Evolutionary conservation across 257 asterid genomes (phyloP).

Genomic region (Solanum acaule): DNA sequence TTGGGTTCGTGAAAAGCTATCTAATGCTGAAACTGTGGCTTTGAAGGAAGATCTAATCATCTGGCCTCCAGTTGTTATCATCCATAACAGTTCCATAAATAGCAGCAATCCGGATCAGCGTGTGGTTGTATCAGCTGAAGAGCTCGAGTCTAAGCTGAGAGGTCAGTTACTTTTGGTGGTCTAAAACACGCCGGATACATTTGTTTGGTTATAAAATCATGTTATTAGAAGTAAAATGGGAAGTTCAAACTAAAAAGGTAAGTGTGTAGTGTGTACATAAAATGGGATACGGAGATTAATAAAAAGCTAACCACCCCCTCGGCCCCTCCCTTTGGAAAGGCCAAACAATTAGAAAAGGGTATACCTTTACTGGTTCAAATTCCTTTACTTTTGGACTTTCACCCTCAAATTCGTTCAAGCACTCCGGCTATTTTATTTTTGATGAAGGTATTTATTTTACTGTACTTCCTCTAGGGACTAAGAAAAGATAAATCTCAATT

Average conservation of each 20-base stretch:
- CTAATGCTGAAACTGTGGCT: slow-evolving; percentile 26
- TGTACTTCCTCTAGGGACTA: neutral
- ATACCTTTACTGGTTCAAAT: neutral
- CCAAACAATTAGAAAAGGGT: neutral
- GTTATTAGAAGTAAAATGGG: neutral
- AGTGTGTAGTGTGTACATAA: neutral
- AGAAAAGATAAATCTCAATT: neutral
- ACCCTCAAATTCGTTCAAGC: neutral
- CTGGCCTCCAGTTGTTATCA: slow-evolving; percentile 65
- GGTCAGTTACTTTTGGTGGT: slow-evolving; percentile 12
- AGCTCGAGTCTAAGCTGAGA: slow-evolving; percentile 38
- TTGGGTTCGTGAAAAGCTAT: slow-evolving; percentile 44
- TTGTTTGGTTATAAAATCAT: neutral
- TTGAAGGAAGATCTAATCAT: slow-evolving; percentile 56
- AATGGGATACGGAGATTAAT: neutral
- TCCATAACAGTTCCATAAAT: slow-evolving; percentile 41
- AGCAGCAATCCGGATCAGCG: slow-evolving; percentile 27
- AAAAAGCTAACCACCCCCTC: neutral
- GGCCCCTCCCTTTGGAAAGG: neutral
- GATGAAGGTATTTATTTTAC: neutral
- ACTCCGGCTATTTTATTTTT: neutral
- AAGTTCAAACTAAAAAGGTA: neutral
- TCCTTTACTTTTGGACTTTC: neutral
- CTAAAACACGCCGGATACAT: neutral
- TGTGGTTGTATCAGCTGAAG: slow-evolving; percentile 45